Conservation (phyloP, 345 rosid genomes). For the Aurinia saxatilis region DNA sequence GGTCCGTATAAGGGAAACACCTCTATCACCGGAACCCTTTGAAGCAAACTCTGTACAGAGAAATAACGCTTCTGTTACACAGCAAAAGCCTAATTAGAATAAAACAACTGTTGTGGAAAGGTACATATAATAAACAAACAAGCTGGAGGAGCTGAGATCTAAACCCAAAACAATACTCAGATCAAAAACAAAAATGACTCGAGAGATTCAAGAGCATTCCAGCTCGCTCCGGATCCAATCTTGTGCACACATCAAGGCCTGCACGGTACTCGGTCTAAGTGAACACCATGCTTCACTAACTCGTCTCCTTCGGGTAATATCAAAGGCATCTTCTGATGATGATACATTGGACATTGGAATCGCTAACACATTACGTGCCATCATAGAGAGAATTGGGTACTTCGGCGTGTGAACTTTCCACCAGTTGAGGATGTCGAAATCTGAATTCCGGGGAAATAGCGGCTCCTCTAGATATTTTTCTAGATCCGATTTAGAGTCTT, state of each 20-base stretch:
- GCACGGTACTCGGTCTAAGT: slow-evolving; percentile 47
- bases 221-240: slow-evolving; percentile 65
- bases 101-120: slow-evolving; percentile 6
- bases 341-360: slow-evolving; percentile 56
- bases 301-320: slow-evolving; percentile 31
- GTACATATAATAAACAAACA: slow-evolving; percentile 8
- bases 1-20: too few relatives aligned
- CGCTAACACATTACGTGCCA: slow-evolving; percentile 64
- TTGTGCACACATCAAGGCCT: slow-evolving; percentile 74
- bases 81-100: neutral
- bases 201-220: slow-evolving; percentile 24
- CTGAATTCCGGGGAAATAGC: slow-evolving; percentile 62
- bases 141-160: slow-evolving; percentile 1
- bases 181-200: neutral
- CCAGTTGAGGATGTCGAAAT: slow-evolving; percentile 66
- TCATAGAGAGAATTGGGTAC: slow-evolving; percentile 71
- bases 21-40: neutral
- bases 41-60: neutral
- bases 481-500: slow-evolving; percentile 52
- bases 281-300: slow-evolving; percentile 50
- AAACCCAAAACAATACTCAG: neutral
- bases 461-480: slow-evolving; percentile 84
- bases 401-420: slow-evolving; percentile 78
- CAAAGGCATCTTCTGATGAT: slow-evolving; percentile 33
- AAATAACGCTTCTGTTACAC: neutral